Evolutionary conservation across 1,284 basidiomycete species (phyloP), one percentile per base, ranked within the genome.

Genomic region (Neonothopanus nambi): DNA sequence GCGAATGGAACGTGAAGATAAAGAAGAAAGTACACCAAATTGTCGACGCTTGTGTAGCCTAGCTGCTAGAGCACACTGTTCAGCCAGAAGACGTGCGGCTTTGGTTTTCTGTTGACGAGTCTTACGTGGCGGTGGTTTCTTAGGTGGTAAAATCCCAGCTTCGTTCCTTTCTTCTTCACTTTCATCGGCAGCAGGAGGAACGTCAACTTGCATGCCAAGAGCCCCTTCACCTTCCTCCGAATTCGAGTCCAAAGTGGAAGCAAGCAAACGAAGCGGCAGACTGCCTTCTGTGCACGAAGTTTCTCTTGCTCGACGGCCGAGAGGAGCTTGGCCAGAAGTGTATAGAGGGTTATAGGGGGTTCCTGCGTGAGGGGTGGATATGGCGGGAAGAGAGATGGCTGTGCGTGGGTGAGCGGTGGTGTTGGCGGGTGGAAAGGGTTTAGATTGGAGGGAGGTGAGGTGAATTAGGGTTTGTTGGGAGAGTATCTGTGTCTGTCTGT

Each of bases 261-360:
- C 38, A 9, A n/a, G 38, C 38, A 15, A 50, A 26, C 12, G 40
- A 30, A 21, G 51, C 28, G 65, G 66, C 3, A 58, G 38, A 61
- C 67, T 8, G 82, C 82, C 18, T 69, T 64, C 20, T 85, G 77
- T 55, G 90, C 81, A 60, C 80, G 80, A 51, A 77, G 69, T 60
- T 82, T 64, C 45, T 79, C 77, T 9, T 80, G 78, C 33, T 84
- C 72, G 57, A 86, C 80, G 0, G 94, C 95, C 73, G 15, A 99
- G 70, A 2, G 98, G 81, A 42, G 84, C 83, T 54, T 86, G 81
- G 67, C 98, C 93, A 1, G 87, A 83, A 9, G 82, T 78, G 13
- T 81, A 84, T 0, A 86, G 82, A 0, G 96, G 96, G 68, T 98
- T 98, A 71, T 99, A 98, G n/a, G 93, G 95, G n/a, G n/a, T n/a